These are phyloP conservation scores for Lanzia echinophila DNA, from an alignment of 2,329 filamentous ascomycete species.

Conservation along the genomic window DNA sequence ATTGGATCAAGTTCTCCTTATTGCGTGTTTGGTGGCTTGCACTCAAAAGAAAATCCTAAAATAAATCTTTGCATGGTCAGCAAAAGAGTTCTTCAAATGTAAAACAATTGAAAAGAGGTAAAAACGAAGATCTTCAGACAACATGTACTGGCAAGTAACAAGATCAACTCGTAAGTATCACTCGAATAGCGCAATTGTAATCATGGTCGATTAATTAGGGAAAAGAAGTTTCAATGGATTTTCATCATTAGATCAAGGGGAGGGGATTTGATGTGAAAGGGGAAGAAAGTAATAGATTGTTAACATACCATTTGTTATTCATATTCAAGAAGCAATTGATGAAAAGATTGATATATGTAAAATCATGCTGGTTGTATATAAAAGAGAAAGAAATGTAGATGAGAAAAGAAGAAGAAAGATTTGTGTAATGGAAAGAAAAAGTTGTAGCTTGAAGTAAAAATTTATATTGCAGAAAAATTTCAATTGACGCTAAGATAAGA, in stretches of 20 bases:
- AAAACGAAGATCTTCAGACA: constrained; percentile 53
- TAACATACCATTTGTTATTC: constrained; percentile 15
- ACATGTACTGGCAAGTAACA: constrained; percentile 90
- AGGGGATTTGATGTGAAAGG: constrained; percentile 2
- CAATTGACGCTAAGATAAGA: no score
- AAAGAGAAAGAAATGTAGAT: not conserved
- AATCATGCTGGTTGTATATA: not conserved
- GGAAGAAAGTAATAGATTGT: not conserved
- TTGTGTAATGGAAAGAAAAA: not conserved
- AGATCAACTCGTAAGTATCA: constrained; percentile 49
- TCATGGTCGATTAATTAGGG: constrained; percentile 84
- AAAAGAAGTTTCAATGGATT: constrained; percentile 68
- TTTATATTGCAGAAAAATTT: constrained; percentile 8
- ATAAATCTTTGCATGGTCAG: constrained; percentile 21
- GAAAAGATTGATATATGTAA: not conserved
- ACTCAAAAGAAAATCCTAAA: not conserved
- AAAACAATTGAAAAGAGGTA: not conserved
- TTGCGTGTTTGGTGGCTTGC: not conserved
- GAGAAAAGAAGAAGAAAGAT: not conserved
- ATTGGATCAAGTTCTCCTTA: not conserved
- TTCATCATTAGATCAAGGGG: constrained; percentile 60
- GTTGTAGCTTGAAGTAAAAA: not conserved
- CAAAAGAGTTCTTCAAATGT: constrained; percentile 1
- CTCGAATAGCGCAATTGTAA: constrained; percentile 64
- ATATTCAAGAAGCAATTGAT: not conserved